Evolutionary conservation across 1,139 yeast genomes (phyloP).

Genomic region (Meyerozyma sp.): DNA sequence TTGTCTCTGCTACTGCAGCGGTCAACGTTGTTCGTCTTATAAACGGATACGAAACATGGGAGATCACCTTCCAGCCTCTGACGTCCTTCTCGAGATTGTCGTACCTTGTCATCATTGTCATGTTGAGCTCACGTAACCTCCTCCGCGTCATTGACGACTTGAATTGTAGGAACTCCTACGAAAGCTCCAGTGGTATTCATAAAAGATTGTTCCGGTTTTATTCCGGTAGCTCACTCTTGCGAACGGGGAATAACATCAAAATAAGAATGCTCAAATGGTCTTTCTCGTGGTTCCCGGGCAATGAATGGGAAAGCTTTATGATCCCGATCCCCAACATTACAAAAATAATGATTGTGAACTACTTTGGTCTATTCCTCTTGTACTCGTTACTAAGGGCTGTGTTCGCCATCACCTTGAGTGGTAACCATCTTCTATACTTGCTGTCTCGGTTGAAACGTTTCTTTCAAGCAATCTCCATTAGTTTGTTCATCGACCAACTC

Average conservation of each 20-base stretch:
- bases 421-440: conserved; percentile 15
- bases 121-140: conserved; percentile 27
- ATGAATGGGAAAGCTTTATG: neutral
- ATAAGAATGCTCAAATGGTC: conserved; percentile 1
- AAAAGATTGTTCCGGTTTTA: conserved; percentile 23
- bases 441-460: conserved; percentile 13
- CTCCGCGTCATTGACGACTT: conserved; percentile 23
- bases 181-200: conserved; percentile 14
- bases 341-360: conserved; percentile 8
- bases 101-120: conserved; percentile 20
- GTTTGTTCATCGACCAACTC: conserved; percentile 50
- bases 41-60: conserved; percentile 21
- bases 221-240: conserved; percentile 10
- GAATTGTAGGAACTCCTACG: conserved; percentile 11
- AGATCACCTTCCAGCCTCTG: conserved; percentile 26
- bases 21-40: conserved; percentile 22
- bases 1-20: conserved; percentile 51
- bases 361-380: conserved; percentile 11
- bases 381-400: conserved; percentile 9
- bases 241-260: conserved; percentile 1
- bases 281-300: conserved; percentile 1
- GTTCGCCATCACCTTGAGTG: conserved; percentile 4
- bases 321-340: conserved; percentile 9
- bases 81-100: conserved; percentile 21
- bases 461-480: conserved; percentile 18